Evolutionary conservation across 768 basidiomycete genomes (phyloP), one percentile per base, ranked within the genome.

Genomic region (Mycena pura): DNA sequence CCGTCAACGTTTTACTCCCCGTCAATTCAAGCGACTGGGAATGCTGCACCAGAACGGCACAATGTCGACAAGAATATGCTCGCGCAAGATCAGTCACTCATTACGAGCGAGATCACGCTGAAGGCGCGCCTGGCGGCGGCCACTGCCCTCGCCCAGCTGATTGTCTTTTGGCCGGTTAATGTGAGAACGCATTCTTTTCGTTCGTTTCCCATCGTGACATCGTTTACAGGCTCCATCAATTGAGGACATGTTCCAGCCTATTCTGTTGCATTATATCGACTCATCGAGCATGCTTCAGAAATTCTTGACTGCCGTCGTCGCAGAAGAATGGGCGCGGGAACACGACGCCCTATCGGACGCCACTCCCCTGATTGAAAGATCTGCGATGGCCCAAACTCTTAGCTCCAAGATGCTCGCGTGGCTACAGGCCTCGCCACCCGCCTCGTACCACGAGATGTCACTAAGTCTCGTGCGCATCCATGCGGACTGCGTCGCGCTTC

Each of bases 11-110:
- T 98, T 70, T 88, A 90, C 73, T 81, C 82, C 44, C 86, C 89
- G 3, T 77, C 81, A 3, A 73, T 84, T n/a, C 57, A 62, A 46
- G 44, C 47, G 6, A 70, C 80, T 1, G 74, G 77, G 15, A 79
- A 84, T 54, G 83, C 80, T 22, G 73, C 77, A 2, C 77, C 81
- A 0, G 90, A 93, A 72, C 84, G 88, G 44, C 93, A 99, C 72
- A 95, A 97, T 68, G 93, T 99, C 29, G 97, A 99, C 78, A 99
- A 95, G 80, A 91, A 91, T 59, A 95, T 99, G 89, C 80, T 98
- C 22, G 81, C 85, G 5, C 96, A 98, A 70, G 97, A 99, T 72
- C 77, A 95, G 40, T 87, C 93, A 0, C 80, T 99, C 34, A 83
- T 99, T 29, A 80, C 89, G 6, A 76, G 84, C 22, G 95, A 97